Evolutionary conservation across 2,329 filamentous ascomycete genomes (phyloP), one percentile per base, ranked within the genome.

Genomic region (Apiospora marii): DNA sequence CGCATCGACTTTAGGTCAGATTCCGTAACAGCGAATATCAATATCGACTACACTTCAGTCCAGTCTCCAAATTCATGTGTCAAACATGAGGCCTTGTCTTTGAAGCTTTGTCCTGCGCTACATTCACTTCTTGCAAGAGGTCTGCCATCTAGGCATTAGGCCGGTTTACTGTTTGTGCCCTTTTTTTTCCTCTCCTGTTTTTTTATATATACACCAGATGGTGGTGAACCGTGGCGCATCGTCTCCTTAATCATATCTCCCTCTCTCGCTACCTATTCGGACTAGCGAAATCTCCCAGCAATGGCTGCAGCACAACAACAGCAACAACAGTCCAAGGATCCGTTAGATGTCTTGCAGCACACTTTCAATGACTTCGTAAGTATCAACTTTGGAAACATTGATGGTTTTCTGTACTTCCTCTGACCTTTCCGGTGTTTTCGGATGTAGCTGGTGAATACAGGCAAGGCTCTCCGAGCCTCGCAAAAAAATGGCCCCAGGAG

Each of bases 361-460:
- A 85, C 88, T 76, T 82, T 90, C 75, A 88, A 89, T 75, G 87
- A 88, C 74, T 85, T 88, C 75, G 89, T 90, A 79, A 80, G 88
- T 81, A 61, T 61, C 8, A 43, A 44, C 69, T 43, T 22, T 19
- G 46, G 48, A 69, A 68, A 24, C 10, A n/a, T 30, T 61, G 41
- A 67, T 16, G 24, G 48, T 22, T 37, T 34, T n/a, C 19, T 13
- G 46, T 70, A 51, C 12, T 27, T 44, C 2, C n/a, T 8, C 24
- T 27, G 67, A 24, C 24, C 41, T 46, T 4, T 51, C 30, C 22
- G 16, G 22, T 19, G 4, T 58, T 34, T 16, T 37, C 30, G 16
- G 14, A 22, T 22, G 19, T 73, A 91, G 89, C 85, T 91, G 37
- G 83, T 91, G 19, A 87, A 91, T 78, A 88, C 87, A 1, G 89